Evolutionary conservation across 371 early-diverging fungal species (phyloP).

Genomic region (Haplosporangium sp.): DNA sequence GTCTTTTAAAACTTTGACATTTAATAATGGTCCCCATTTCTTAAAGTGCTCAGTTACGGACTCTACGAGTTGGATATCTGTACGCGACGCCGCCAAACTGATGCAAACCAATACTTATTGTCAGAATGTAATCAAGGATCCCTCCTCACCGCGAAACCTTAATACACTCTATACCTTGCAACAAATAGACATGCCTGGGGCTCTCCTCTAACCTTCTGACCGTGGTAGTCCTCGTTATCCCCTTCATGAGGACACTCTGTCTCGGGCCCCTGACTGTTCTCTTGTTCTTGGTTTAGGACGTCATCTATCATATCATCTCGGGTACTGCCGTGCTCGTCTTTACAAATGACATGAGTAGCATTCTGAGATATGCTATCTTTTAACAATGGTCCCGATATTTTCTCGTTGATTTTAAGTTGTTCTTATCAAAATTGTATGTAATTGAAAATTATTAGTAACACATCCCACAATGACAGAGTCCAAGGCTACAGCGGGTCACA

Average conservation of each 20-base stretch:
- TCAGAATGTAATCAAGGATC: not conserved
- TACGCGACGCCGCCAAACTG: constrained; percentile 68
- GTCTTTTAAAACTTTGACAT: constrained; percentile 86
- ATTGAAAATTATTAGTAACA: not conserved
- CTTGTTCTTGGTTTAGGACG: not conserved
- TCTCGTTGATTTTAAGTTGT: not conserved
- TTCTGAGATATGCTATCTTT: not conserved
- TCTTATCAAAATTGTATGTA: not conserved
- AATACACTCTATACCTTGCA: constrained; percentile 59
- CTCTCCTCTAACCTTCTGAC: constrained; percentile 19
- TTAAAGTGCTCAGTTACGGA: constrained; percentile 75
- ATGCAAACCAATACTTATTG: not conserved
- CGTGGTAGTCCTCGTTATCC: not conserved
- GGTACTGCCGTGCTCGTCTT: not conserved
- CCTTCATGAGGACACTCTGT: not conserved
- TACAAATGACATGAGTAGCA: not conserved
- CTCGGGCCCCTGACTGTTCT: not conserved
- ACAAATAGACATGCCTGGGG: constrained; percentile 71
- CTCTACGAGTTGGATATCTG: constrained; percentile 69
- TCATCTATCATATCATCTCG: not conserved
- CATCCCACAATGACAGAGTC: too few species aligned
- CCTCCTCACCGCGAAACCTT: not conserved
- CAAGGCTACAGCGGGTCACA: not conserved
- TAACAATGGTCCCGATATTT: not conserved
- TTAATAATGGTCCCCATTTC: constrained; percentile 74